Percentiles rank a stretch among this genome's conserved stretches.
phyloP scores from a whole-genome alignment of 371 early-diverging fungal species.

The Mucor racemosus region DNA sequence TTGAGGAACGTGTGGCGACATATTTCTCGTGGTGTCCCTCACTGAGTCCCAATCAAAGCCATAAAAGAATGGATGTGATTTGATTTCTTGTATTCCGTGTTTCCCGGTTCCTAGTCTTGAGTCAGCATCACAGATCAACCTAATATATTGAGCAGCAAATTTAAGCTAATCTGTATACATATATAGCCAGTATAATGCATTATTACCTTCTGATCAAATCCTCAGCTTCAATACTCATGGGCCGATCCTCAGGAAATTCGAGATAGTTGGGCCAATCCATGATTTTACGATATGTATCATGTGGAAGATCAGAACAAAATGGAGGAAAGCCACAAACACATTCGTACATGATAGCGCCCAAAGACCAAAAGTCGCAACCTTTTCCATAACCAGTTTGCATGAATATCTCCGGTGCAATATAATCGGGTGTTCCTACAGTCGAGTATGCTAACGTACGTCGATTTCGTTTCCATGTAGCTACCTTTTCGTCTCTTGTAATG shows the following conservation, averaged over 20 bases:
- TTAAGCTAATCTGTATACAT: too few species aligned
- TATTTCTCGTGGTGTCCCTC: constrained; percentile 58
- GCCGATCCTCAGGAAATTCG: constrained; percentile 92
- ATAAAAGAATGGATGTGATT: constrained; percentile 94
- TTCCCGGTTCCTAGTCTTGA: constrained; percentile 71
- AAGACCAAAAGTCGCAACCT: constrained; percentile 99
- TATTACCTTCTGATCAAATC: constrained; percentile 74
- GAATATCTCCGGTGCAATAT: constrained; percentile 98
- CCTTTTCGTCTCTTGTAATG: constrained; percentile 75
- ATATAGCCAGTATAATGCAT: too few species aligned
- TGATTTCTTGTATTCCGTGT: constrained; percentile 85
- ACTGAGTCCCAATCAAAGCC: constrained; percentile 94
- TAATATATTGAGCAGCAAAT: constrained; percentile 15
- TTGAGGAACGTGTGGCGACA: constrained; percentile 94
- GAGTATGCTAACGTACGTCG: constrained; percentile 88
- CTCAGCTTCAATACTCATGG: constrained; percentile 87
- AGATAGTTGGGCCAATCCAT: constrained; percentile 93
- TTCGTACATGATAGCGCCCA: constrained; percentile 98
- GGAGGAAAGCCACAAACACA: constrained; percentile 97
- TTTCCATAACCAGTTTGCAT: constrained; percentile 93
- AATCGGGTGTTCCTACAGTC: constrained; percentile 98
- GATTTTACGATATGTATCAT: constrained; percentile 97
- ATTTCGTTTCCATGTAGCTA: constrained; percentile 97
- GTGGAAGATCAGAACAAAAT: constrained; percentile 93
- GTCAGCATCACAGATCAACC: constrained; percentile 86